Conservation (phyloP, 495 filamentous ascomycete species). For the Platismatia glauca region DNA sequence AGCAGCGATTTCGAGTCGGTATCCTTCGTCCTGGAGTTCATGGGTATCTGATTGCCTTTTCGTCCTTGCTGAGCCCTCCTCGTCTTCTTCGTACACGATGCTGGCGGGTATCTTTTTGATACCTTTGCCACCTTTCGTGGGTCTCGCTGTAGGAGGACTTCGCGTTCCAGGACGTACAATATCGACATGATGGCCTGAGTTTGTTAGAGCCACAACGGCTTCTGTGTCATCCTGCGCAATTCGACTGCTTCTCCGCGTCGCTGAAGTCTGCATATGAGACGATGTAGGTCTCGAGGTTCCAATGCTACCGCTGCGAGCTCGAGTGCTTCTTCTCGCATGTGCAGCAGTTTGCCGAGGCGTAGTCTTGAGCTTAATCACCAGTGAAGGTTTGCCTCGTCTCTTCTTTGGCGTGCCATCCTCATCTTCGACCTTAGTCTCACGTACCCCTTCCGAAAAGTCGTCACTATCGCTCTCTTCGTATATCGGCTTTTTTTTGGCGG, state of each 20-base stretch:
- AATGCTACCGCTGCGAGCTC: conserved; percentile 38
- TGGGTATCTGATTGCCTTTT: conserved; percentile 32
- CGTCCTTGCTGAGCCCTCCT: conserved; percentile 37
- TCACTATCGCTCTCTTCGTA: conserved; percentile 34
- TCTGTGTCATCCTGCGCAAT: conserved; percentile 50
- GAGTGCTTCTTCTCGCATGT: conserved; percentile 29
- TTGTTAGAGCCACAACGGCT: conserved; percentile 57
- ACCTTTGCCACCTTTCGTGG: conserved; percentile 54
- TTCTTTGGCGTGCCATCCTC: conserved; percentile 26
- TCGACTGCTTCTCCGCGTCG: conserved; percentile 48
- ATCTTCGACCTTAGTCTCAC: conserved; percentile 17
- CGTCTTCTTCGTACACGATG: conserved; percentile 51
- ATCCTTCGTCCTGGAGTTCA: conserved; percentile 24
- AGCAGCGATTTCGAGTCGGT: conserved; percentile 24
- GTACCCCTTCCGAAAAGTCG: conserved; percentile 16
- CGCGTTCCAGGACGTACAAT: conserved; percentile 50
- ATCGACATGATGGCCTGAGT: conserved; percentile 65
- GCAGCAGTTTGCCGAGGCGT: conserved; percentile 19
- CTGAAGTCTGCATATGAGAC: conserved; percentile 25
- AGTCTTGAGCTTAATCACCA: conserved; percentile 31
- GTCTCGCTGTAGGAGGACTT: conserved; percentile 54
- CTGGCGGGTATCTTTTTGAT: conserved; percentile 48
- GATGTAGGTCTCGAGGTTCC: conserved; percentile 29
- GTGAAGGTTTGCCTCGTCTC: conserved; percentile 27
- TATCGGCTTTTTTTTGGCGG: conserved; percentile 39